Conservation (phyloP, 441 rosid species). For the Pelargonium cotyledonis region DNA sequence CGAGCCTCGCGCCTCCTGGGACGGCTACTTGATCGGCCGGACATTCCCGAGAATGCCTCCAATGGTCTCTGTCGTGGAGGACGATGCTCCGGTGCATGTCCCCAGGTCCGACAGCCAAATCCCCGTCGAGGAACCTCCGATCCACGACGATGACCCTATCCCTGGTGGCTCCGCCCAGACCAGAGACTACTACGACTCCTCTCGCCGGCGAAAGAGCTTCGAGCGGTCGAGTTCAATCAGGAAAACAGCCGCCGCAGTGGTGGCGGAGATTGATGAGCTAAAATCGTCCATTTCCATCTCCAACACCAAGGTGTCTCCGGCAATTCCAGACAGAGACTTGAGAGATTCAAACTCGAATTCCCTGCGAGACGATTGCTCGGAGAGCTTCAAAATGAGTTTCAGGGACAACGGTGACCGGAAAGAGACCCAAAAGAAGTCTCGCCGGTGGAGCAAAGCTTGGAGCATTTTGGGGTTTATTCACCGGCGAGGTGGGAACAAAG, state of each 20-base stretch:
- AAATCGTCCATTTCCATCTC: constrained; percentile 36
- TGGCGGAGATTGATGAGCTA: constrained; percentile 81
- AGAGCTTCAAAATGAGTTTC: constrained; percentile 51
- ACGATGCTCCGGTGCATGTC: constrained; percentile 71
- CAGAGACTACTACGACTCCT: constrained; percentile 89
- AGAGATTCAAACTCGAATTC: constrained; percentile 65
- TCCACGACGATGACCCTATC: constrained; percentile 40
- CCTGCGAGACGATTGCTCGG: constrained; percentile 63
- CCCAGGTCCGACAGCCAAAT: constrained; percentile 74
- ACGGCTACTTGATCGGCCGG: constrained; percentile 76
- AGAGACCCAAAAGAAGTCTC: constrained; percentile 56
- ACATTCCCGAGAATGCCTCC: constrained; percentile 65
- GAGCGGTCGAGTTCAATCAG: constrained; percentile 86
- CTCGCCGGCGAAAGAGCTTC: constrained; percentile 76
- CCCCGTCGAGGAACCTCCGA: constrained; percentile 71
- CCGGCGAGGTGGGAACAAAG: constrained; percentile 66
- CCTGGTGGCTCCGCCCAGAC: constrained; percentile 96
- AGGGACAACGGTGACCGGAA: constrained; percentile 60
- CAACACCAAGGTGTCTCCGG: constrained; percentile 69
- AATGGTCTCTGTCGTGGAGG: constrained; percentile 78
- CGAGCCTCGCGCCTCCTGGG: constrained; percentile 97
- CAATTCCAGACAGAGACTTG: constrained; percentile 43
- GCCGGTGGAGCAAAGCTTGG: constrained; percentile 87
- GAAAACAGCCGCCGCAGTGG: constrained; percentile 72
- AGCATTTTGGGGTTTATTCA: constrained; percentile 82